Conservation (phyloP, 2,329 filamentous ascomycete genomes). For the Xylariaceae sp. region DNA sequence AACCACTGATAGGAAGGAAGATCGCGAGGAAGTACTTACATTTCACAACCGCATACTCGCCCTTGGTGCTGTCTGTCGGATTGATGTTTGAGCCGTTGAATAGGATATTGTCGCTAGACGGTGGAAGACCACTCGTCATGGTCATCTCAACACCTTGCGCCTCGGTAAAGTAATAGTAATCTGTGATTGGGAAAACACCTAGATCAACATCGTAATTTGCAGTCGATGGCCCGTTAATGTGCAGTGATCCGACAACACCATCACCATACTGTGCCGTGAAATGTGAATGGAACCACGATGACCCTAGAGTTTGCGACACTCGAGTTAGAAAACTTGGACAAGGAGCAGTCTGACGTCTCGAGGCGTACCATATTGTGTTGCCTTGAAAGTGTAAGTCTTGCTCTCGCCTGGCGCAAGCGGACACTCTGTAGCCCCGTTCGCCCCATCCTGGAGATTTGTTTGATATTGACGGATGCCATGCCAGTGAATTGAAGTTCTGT, state of each 20-base stretch:
- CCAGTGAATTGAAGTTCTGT: conserved; percentile 45
- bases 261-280: conserved; percentile 50
- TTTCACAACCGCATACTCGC: conserved; percentile 33
- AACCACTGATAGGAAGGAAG: not conserved
- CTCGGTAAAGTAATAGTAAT: conserved; percentile 41
- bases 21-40: conserved; percentile 3
- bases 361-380: conserved; percentile 34
- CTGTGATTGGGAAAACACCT: conserved; percentile 46
- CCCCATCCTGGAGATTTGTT: conserved; percentile 43
- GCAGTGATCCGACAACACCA: conserved; percentile 50
- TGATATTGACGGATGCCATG: conserved; percentile 46
- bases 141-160: conserved; percentile 13
- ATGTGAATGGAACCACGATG: conserved; percentile 14
- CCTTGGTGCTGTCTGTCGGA: conserved; percentile 22
- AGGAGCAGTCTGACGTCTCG: too few species aligned
- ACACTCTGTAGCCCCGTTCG: conserved; percentile 44
- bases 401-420: conserved; percentile 34
- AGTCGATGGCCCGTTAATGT: conserved; percentile 48
- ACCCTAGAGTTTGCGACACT: not conserved
- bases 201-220: conserved; percentile 54
- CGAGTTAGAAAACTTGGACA: too few species aligned
- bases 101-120: conserved; percentile 40
- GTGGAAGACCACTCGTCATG: conserved; percentile 24
- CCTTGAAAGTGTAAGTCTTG: conserved; percentile 36
- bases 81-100: conserved; percentile 44